phyloP scores from a whole-genome alignment of 1,284 basidiomycete genomes.

The Ganoderma boninense region DNA sequence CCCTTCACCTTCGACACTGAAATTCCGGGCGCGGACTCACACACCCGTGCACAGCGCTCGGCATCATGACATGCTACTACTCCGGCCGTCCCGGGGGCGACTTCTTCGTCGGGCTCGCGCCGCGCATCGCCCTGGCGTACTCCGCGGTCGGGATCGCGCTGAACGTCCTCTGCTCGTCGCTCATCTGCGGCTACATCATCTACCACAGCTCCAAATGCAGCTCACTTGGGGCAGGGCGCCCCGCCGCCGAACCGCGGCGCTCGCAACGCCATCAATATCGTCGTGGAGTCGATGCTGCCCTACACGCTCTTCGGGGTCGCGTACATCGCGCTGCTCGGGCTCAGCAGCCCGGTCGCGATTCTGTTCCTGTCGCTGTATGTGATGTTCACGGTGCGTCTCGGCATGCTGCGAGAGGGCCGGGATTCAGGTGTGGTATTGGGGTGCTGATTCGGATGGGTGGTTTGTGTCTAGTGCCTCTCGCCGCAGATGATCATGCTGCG shows the following conservation, averaged over 20 bases:
- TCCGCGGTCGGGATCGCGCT: slow-evolving; percentile 20
- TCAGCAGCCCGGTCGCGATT: slow-evolving; percentile 24
- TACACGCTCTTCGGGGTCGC: slow-evolving; percentile 27
- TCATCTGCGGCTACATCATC: slow-evolving; percentile 29
- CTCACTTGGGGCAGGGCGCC: background rate
- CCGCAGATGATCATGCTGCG: slow-evolving; percentile 32
- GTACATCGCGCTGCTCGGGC: slow-evolving; percentile 24
- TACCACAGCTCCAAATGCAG: background rate
- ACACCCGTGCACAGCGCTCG: slow-evolving; percentile 4
- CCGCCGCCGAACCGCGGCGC: background rate
- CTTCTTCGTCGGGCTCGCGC: slow-evolving; percentile 24
- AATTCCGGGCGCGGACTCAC: too few relatives aligned
- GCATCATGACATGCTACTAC: slow-evolving; percentile 15
- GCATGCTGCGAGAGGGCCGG: background rate
- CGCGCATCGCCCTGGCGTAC: slow-evolving; percentile 21
- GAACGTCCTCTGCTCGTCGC: slow-evolving; percentile 24
- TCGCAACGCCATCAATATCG: slow-evolving; percentile 10
- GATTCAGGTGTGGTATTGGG: background rate
- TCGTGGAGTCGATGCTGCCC: slow-evolving; percentile 31
- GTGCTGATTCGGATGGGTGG: too few relatives aligned
- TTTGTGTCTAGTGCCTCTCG: slow-evolving; percentile 20
- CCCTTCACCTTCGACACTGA: background rate
- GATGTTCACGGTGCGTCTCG: slow-evolving; percentile 31
- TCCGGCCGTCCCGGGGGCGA: slow-evolving; percentile 18
- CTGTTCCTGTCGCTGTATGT: slow-evolving; percentile 29